A percentile compares a stretch with the other conserved stretches of the same genome.
Evolutionary conservation across 164 flowering plant species (phyloP).

Genomic region (Magnolia kwangsiensis): DNA sequence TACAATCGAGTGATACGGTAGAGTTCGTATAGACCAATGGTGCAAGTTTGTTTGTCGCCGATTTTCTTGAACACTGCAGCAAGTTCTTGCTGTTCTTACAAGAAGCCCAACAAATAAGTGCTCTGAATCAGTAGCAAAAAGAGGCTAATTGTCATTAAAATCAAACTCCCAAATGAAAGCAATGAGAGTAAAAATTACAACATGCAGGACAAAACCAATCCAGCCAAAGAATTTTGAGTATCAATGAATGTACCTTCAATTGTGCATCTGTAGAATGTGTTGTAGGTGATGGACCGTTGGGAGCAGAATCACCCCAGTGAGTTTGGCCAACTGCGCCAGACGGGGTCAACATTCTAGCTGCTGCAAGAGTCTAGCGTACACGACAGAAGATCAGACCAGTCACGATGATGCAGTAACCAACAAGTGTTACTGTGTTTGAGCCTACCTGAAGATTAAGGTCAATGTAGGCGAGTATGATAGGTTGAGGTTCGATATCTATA

Average conservation of each 20-base stretch:
- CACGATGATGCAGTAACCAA: neutral
- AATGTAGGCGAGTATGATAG: conserved; percentile 94
- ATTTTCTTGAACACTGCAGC: conserved; percentile 98
- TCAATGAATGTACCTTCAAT: conserved; percentile 53
- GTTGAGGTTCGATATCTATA: conserved; percentile 96
- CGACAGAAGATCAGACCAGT: neutral
- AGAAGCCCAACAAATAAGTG: neutral
- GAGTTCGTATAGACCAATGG: conserved; percentile 84
- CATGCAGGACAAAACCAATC: neutral
- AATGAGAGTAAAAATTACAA: neutral
- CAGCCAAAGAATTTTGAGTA: neutral
- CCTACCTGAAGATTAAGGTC: conserved; percentile 97
- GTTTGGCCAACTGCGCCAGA: conserved; percentile 88
- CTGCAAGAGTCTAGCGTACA: conserved; percentile 79
- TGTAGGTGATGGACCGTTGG: conserved; percentile 68
- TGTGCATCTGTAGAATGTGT: conserved; percentile 97
- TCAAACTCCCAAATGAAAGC: neutral
- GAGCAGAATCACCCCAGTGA: conserved; percentile 88
- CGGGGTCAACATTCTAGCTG: conserved; percentile 95
- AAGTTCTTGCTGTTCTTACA: conserved; percentile 78
- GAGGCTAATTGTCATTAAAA: neutral
- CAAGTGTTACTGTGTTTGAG: neutral
- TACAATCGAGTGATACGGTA: conserved; percentile 91
- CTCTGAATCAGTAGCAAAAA: neutral
- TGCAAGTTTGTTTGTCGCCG: conserved; percentile 97